Evolutionary conservation across 306 rosid species (phyloP).

Genomic region (Acacia confusa): DNA sequence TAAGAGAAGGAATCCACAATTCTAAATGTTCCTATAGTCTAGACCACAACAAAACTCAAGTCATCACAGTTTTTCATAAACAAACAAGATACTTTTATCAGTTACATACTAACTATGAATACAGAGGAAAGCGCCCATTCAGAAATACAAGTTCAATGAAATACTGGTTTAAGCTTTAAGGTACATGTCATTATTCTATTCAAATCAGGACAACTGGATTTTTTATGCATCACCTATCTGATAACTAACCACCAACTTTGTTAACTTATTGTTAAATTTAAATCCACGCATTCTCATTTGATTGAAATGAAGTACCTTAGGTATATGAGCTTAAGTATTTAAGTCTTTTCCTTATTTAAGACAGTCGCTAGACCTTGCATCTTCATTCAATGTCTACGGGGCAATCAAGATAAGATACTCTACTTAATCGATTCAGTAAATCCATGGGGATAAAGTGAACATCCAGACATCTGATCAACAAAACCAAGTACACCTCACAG

Average conservation of each 20-base stretch:
- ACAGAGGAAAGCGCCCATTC: not conserved
- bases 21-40: not conserved
- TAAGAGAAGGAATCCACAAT: not conserved
- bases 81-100: not conserved
- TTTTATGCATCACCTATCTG: not conserved
- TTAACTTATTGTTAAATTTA: not conserved
- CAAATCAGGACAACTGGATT: not conserved
- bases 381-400: not conserved
- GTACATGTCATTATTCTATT: not conserved
- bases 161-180: no score
- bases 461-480: not conserved
- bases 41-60: not conserved
- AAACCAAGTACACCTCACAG: not conserved
- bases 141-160: no score
- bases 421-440: conserved; percentile 18
- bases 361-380: not conserved
- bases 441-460: conserved; percentile 1
- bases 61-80: not conserved
- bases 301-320: not conserved
- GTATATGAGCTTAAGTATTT: not conserved
- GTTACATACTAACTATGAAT: not conserved
- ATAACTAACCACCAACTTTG: not conserved
- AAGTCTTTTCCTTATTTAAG: not conserved
- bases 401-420: not conserved
- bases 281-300: not conserved